Conservation (phyloP, 371 early-diverging fungal species). For the Fennellomyces sp. region DNA sequence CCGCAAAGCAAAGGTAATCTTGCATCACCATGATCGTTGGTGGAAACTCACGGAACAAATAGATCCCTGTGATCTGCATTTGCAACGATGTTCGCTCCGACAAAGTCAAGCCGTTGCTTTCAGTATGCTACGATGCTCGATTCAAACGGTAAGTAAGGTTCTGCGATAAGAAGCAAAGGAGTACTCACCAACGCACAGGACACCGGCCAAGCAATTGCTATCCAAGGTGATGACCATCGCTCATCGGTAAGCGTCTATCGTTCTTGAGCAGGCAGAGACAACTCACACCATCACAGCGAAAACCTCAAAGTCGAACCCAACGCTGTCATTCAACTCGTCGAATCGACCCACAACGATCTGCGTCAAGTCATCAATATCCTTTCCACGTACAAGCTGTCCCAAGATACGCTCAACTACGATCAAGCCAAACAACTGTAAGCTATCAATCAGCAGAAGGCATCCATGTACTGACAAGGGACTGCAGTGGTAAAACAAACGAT, state of each 20-base stretch:
- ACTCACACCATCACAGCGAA: conserved; percentile 60
- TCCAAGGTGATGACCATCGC: conserved; percentile 84
- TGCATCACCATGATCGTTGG: too few relatives aligned
- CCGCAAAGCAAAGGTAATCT: conserved; percentile 85
- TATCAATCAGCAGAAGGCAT: neutral
- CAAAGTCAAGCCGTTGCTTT: conserved; percentile 91
- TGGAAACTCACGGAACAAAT: too few relatives aligned
- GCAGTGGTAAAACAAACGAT: conserved; percentile 57
- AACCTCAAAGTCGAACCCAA: conserved; percentile 78
- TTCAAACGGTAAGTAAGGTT: conserved; percentile 77
- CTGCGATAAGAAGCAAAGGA: conserved; percentile 45
- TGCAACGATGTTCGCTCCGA: conserved; percentile 95
- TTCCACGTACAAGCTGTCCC: conserved; percentile 81
- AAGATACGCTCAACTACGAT: conserved; percentile 75
- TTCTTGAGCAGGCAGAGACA: neutral
- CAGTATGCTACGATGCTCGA: conserved; percentile 88
- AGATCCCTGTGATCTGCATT: conserved; percentile 65
- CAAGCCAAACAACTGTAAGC: conserved; percentile 77
- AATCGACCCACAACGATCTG: conserved; percentile 88
- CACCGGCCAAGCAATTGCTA: conserved; percentile 57
- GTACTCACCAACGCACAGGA: conserved; percentile 22
- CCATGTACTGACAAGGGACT: neutral
- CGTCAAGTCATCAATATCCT: conserved; percentile 98
- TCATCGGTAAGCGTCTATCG: conserved; percentile 41
- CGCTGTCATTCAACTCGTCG: conserved; percentile 89